These are phyloP conservation scores for Capsella rubella DNA, from an alignment of 441 rosid species.

Conservation along the genomic window DNA sequence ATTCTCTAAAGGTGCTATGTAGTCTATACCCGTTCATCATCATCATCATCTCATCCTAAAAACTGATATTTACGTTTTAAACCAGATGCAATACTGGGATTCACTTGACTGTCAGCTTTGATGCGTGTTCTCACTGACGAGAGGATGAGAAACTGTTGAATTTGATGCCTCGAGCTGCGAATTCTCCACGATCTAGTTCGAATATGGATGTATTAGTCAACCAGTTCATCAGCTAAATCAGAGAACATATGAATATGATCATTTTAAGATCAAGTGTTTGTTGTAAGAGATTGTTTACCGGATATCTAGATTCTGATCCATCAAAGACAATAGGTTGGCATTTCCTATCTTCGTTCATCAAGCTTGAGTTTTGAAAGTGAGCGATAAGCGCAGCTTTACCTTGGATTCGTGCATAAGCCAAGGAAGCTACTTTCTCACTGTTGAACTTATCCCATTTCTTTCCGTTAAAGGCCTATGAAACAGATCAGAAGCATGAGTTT, in stretches of 20 bases:
- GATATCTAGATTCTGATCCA: slow-evolving; percentile 64
- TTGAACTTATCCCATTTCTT: slow-evolving; percentile 98
- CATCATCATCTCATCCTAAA: slow-evolving; percentile 29
- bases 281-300: slow-evolving; percentile 52
- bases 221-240: background rate
- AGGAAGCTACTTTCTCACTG: slow-evolving; percentile 93
- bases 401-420: slow-evolving; percentile 97
- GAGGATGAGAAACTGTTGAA: slow-evolving; percentile 6
- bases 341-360: slow-evolving; percentile 95
- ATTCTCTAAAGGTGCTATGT: background rate
- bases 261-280: slow-evolving; percentile 5
- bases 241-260: background rate
- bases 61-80: slow-evolving; percentile 21
- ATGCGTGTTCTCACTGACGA: background rate
- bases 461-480: slow-evolving; percentile 79
- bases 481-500: slow-evolving; percentile 22
- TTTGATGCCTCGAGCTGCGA: slow-evolving; percentile 5
- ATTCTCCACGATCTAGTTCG: slow-evolving; percentile 20
- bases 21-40: slow-evolving; percentile 15
- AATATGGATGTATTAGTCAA: slow-evolving; percentile 18
- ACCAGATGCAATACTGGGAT: background rate
- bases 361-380: slow-evolving; percentile 96
- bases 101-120: slow-evolving; percentile 17
- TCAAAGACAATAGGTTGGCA: slow-evolving; percentile 94
- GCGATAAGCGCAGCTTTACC: slow-evolving; percentile 86